Evolutionary conservation across 1,139 yeast species (phyloP).

Genomic region (Geotrichum fermentans): DNA sequence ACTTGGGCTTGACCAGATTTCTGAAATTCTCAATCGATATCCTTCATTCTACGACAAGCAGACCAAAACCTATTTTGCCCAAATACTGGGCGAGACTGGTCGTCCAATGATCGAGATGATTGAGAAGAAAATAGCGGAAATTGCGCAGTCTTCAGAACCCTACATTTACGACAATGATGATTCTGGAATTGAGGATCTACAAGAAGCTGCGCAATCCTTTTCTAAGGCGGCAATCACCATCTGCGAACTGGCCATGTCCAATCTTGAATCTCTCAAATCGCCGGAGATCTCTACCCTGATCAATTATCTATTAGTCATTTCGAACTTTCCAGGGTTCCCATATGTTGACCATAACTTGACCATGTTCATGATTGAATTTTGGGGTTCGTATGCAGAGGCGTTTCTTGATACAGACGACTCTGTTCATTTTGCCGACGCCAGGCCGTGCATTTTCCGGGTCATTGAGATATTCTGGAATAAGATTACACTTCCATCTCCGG

Average conservation of each 20-base stretch:
- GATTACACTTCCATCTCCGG: slow-evolving; percentile 43
- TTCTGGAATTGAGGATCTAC: slow-evolving; percentile 17
- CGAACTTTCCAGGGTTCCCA: slow-evolving; percentile 59
- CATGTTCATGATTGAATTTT: slow-evolving; percentile 64
- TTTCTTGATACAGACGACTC: slow-evolving; percentile 50
- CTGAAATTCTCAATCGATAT: slow-evolving; percentile 12
- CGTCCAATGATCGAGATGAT: slow-evolving; percentile 14
- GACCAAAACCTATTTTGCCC: slow-evolving; percentile 5
- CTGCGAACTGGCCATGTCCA: slow-evolving; percentile 13
- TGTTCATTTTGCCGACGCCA: slow-evolving; percentile 29
- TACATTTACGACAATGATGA: slow-evolving; percentile 19
- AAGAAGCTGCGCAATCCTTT: slow-evolving; percentile 18
- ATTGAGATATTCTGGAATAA: slow-evolving; percentile 61
- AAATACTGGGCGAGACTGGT: slow-evolving; percentile 14
- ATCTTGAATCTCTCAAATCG: slow-evolving; percentile 6
- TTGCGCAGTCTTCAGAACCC: neutral
- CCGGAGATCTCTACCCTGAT: slow-evolving; percentile 22
- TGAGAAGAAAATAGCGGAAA: slow-evolving; percentile 7
- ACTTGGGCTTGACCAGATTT: slow-evolving; percentile 11
- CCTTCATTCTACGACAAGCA: slow-evolving; percentile 11
- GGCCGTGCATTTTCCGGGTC: slow-evolving; percentile 44
- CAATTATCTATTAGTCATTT: slow-evolving; percentile 45
- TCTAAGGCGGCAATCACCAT: slow-evolving; percentile 15
- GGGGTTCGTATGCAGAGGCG: slow-evolving; percentile 71
- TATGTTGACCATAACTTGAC: slow-evolving; percentile 65